Base-by-base conservation (phyloP, 441 rosid genomes). In the Corymbia calophylla region DNA sequence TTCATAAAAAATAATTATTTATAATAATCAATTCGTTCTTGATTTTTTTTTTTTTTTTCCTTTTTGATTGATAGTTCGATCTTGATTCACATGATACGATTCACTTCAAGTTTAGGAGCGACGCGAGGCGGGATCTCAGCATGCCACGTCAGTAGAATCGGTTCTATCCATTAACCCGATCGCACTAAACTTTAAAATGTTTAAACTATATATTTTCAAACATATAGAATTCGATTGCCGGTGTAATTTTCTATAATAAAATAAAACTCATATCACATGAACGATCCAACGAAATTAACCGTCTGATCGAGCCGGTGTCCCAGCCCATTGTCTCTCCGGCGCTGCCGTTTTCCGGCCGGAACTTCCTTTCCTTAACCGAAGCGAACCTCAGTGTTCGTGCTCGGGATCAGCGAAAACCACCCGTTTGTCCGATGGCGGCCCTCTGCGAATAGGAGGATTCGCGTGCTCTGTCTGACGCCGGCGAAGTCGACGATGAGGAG, bases 401-500 rank as follows among this genome's bases (percentile, higher is more conserved):
- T n/a, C 70, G 29, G 35, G 18, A n/a, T 15, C 70, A 17, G 18
- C 35, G 70, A 64, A 29, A n/a, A 2, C 18, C 35, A 13, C 19
- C 32, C 35, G 70, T 35, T 64, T 64, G 70, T 14, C 70, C 70
- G 31, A n/a, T 16, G 70, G 70, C 70, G 70, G 35, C 21, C 39
- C 21, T 64, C 17, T 64, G 73, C 73, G 39, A 2, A 0, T n/a
- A n/a, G 35, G 73, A n/a, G 39, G 39, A 29, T 62, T 62, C 32
- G 68, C 32, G 1, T 87, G 48, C 55, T 86, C 48, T 53, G 86
- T 86, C 87, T n/a, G 14, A 64, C 15, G 35, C 87, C 23, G 9
- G 32, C 18, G 68, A 62, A 0, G 62, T 56, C 31, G 77, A 49
- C 32, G 86, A 15, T 53, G 55, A 98, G 96, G 99, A 94, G 93